These are phyloP conservation scores for Colletotrichum acutatum DNA, from an alignment of 2,329 filamentous ascomycete species.

Conservation along the genomic window DNA sequence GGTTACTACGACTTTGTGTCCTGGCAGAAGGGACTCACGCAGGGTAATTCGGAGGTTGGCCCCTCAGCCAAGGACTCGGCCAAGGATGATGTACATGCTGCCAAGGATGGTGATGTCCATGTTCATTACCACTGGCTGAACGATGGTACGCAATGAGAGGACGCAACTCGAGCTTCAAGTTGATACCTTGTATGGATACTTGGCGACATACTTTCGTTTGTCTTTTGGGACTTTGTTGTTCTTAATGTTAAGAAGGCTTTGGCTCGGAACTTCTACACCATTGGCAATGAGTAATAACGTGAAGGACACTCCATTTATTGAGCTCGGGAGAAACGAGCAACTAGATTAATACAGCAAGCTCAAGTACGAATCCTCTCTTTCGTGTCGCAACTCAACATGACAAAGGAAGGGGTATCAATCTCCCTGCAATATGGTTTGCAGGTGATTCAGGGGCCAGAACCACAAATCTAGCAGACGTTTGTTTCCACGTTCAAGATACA, in stretches of 20 bases:
- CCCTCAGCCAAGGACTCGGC: too few species aligned
- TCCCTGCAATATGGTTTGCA: too few species aligned
- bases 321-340: too few species aligned
- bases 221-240: background rate
- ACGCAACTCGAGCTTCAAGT: background rate
- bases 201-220: background rate
- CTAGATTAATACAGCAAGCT: too few species aligned
- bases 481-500: too few species aligned
- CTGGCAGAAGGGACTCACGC: background rate
- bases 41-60: background rate
- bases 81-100: too few species aligned
- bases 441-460: too few species aligned
- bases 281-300: accelerated
- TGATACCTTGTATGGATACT: background rate
- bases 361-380: too few species aligned
- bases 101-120: background rate
- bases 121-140: background rate
- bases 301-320: too few species aligned
- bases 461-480: too few species aligned
- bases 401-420: too few species aligned
- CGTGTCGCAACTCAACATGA: too few species aligned
- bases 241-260: background rate
- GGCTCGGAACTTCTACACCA: background rate
- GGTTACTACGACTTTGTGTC: background rate
- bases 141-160: background rate